These are phyloP conservation scores for Kernera saxatilis DNA, from an alignment of 345 rosid species.

Conservation along the genomic window DNA sequence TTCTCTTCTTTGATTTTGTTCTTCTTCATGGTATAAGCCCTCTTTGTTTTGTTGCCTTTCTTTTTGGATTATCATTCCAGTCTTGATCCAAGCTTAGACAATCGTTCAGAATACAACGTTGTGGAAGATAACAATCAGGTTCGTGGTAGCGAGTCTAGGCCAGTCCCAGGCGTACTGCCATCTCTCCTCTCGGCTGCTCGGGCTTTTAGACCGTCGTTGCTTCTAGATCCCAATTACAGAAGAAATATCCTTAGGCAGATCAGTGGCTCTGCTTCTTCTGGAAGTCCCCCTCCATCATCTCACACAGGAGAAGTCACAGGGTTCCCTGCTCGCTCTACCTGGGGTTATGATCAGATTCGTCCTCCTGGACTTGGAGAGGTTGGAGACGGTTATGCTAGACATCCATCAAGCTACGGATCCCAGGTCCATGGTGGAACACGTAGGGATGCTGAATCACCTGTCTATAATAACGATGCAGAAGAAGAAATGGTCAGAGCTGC, in stretches of 20 bases:
- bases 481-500: slow-evolving; percentile 75
- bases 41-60: neutral
- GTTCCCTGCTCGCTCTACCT: slow-evolving; percentile 25
- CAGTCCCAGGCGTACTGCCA: slow-evolving; percentile 37
- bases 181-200: slow-evolving; percentile 63
- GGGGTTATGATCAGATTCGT: slow-evolving; percentile 36
- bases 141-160: slow-evolving; percentile 24
- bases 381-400: slow-evolving; percentile 21
- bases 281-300: slow-evolving; percentile 22
- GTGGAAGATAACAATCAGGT: slow-evolving; percentile 32
- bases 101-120: slow-evolving; percentile 29
- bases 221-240: slow-evolving; percentile 69
- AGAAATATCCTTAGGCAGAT: slow-evolving; percentile 51
- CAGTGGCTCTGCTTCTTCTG: slow-evolving; percentile 39
- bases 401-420: slow-evolving; percentile 26
- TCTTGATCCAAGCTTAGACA: slow-evolving; percentile 31
- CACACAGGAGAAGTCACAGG: slow-evolving; percentile 37
- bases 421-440: slow-evolving; percentile 32
- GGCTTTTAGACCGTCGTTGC: slow-evolving; percentile 65
- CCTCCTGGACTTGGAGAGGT: slow-evolving; percentile 38
- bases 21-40: neutral
- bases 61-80: slow-evolving; percentile 33
- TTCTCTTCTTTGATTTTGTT: slow-evolving; percentile 6
- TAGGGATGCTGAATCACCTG: slow-evolving; percentile 27
- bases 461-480: slow-evolving; percentile 41